Percentiles rank a stretch among this genome's conserved stretches.
Conservation (phyloP, 1,284 basidiomycete genomes). For the Porodaedalea pini region DNA sequence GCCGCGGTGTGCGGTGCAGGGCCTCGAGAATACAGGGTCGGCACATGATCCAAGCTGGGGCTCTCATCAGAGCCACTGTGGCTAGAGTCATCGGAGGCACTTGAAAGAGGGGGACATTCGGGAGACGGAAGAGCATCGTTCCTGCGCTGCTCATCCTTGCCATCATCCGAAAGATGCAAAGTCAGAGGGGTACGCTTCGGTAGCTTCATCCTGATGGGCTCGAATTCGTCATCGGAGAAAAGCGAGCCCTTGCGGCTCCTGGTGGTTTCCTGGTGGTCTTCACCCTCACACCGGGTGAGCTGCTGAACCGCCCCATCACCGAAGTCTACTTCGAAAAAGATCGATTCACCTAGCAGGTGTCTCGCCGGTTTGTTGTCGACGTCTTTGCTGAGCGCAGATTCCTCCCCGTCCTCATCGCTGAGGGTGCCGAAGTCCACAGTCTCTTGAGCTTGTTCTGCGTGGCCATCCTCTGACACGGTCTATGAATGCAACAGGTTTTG, state of each 20-base stretch:
- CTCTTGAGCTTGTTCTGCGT: background rate
- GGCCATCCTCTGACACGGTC: background rate
- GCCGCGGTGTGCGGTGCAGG: background rate
- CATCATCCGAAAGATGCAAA: background rate
- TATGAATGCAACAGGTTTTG: background rate
- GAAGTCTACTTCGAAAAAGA: conserved; percentile 9
- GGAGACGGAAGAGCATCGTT: background rate
- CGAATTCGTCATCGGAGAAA: conserved; percentile 13
- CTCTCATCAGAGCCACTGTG: background rate
- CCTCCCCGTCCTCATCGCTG: background rate
- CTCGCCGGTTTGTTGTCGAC: background rate
- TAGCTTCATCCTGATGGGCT: conserved; percentile 8
- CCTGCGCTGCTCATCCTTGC: background rate
- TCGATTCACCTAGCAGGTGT: background rate
- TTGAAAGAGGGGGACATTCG: background rate
- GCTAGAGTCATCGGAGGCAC: background rate
- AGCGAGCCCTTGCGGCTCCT: conserved; percentile 5
- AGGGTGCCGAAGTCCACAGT: background rate
- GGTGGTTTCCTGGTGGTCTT: background rate
- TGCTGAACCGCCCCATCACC: conserved; percentile 3
- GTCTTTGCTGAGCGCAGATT: background rate
- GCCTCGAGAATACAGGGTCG: background rate
- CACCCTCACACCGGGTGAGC: background rate
- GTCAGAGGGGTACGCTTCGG: conserved; percentile 1
- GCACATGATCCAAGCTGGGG: background rate